Percentiles rank a stretch among this genome's conserved stretches.
These are phyloP conservation scores for Rhodotorula sphaerocarpa DNA, from an alignment of 768 basidiomycete genomes.

Conservation along the genomic window DNA sequence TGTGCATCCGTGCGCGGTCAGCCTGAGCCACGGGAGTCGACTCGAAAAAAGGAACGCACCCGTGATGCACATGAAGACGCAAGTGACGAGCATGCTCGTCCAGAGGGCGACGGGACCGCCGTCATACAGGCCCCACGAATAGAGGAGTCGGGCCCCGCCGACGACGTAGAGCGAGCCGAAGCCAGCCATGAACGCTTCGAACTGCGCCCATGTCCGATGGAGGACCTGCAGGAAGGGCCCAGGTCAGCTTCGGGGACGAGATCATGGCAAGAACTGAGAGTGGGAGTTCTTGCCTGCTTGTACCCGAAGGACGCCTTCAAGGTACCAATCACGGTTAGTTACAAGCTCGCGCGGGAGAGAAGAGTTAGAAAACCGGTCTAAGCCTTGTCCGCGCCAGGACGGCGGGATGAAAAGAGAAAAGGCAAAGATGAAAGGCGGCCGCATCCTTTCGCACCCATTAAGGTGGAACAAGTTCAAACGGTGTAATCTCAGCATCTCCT, in stretches of 20 bases:
- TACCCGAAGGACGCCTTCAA: constrained; percentile 37
- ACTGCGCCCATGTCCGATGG: constrained; percentile 71
- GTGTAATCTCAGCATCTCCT: constrained; percentile 70
- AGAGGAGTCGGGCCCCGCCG: constrained; percentile 58
- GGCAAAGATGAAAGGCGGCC: constrained; percentile 37
- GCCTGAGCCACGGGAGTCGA: neutral
- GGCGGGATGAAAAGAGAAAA: neutral
- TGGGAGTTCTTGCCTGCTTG: constrained; percentile 26
- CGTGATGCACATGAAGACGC: constrained; percentile 80
- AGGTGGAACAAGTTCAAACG: constrained; percentile 96
- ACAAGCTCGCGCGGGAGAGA: neutral
- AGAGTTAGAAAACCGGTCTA: constrained; percentile 25
- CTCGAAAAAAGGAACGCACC: neutral
- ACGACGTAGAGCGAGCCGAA: constrained; percentile 88
- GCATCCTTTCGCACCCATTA: constrained; percentile 91
- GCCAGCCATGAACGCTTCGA: constrained; percentile 80
- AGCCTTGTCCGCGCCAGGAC: constrained; percentile 44
- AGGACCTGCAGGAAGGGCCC: constrained; percentile 65
- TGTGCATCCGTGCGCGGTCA: neutral
- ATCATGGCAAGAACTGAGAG: neutral
- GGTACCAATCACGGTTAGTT: neutral
- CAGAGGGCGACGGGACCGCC: constrained; percentile 76
- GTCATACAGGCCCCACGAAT: constrained; percentile 72
- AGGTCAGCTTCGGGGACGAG: too few species aligned
- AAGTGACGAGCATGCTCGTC: constrained; percentile 70